Percentiles rank a stretch among this genome's conserved stretches.
Evolutionary conservation across 106 monocot species (phyloP).

Genomic region (Platanthera zijinensis): DNA sequence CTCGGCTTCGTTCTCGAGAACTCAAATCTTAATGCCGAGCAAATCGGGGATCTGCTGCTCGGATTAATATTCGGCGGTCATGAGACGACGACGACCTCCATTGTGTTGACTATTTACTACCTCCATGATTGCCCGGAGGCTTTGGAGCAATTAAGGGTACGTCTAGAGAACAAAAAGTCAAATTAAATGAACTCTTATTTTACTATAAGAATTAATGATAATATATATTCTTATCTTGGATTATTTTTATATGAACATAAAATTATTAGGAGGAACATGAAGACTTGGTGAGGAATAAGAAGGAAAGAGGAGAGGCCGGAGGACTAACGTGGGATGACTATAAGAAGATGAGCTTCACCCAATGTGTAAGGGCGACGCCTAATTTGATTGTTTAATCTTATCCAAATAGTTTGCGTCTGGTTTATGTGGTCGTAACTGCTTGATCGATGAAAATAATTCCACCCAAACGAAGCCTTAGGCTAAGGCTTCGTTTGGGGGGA

Average conservation of each 20-base stretch:
- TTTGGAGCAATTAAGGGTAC: constrained; percentile 48
- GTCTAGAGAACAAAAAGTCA: not conserved
- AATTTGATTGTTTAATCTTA: constrained; percentile 23
- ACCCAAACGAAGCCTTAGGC: no score
- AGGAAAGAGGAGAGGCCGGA: constrained; percentile 23
- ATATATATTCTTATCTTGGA: not conserved
- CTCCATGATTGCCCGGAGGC: constrained; percentile 57
- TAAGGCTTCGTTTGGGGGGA: no score
- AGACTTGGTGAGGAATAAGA: constrained; percentile 26
- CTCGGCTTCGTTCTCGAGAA: constrained; percentile 55
- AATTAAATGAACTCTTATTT: not conserved
- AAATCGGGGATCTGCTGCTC: constrained; percentile 74
- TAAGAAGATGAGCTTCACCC: constrained; percentile 82
- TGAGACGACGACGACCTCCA: constrained; percentile 77
- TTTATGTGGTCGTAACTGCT: no score
- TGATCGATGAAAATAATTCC: no score
- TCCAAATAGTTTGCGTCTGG: constrained; percentile 18
- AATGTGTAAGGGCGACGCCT: constrained; percentile 50
- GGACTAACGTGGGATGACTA: constrained; percentile 77
- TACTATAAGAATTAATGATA: not conserved
- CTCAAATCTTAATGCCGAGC: constrained; percentile 64
- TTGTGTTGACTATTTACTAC: constrained; percentile 65
- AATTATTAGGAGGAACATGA: constrained; percentile 38
- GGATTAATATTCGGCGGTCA: constrained; percentile 92
- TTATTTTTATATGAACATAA: not conserved